These are phyloP conservation scores for Funneliformis mosseae DNA, from an alignment of 192 early-diverging fungal species.

Conservation along the genomic window DNA sequence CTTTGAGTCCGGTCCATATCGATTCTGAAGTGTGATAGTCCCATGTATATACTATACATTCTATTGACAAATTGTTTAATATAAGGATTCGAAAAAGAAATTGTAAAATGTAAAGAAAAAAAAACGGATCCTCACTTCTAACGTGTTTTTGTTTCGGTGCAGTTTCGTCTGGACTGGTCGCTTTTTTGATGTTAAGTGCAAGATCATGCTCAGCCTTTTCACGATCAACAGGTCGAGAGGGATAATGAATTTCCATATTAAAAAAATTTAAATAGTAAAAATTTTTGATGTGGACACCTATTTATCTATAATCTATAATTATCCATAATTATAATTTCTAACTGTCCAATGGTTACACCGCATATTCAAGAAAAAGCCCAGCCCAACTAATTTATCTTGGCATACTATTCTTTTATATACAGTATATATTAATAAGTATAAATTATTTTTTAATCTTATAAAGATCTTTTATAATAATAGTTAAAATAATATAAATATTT, in stretches of 20 bases:
- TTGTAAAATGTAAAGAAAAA: neutral
- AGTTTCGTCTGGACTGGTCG: conserved; percentile 82
- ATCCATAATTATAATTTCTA: no score
- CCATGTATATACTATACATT: conserved; percentile 92
- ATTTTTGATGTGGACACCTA: no score
- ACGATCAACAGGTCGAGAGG: conserved; percentile 60
- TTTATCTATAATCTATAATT: no score
- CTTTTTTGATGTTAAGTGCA: conserved; percentile 88
- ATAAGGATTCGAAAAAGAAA: conserved; percentile 11
- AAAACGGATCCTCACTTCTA: conserved; percentile 56
- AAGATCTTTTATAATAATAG: no score
- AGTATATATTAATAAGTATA: no score
- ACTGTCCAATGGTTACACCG: no score
- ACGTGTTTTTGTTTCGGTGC: conserved; percentile 99
- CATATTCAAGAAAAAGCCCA: no score
- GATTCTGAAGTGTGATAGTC: conserved; percentile 85
- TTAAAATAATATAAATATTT: no score
- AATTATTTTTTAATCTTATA: no score
- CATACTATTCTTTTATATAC: no score
- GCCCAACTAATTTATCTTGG: no score
- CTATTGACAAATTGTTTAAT: conserved; percentile 34
- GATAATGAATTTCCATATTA: conserved; percentile 38
- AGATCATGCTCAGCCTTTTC: conserved; percentile 87
- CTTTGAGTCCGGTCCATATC: conserved; percentile 84
- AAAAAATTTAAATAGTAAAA: no score